These are phyloP conservation scores for Clavariopsis aquatica DNA, from an alignment of 495 filamentous ascomycete genomes.

Conservation along the genomic window DNA sequence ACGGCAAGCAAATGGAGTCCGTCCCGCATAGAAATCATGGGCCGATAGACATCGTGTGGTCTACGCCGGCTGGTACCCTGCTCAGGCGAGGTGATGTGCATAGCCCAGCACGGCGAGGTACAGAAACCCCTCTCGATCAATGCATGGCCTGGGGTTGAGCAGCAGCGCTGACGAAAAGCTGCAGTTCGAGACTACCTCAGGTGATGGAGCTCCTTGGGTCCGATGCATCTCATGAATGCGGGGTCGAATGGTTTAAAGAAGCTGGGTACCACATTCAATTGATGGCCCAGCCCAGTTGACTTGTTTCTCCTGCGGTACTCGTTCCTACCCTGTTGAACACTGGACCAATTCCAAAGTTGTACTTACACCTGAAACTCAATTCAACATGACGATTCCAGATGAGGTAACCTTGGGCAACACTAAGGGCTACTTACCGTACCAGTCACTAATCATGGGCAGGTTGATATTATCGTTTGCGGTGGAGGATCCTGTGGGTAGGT, in stretches of 20 bases:
- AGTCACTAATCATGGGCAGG: conserved; percentile 52
- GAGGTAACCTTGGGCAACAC: conserved; percentile 17
- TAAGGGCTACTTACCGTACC: not conserved
- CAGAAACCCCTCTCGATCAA: conserved; percentile 18
- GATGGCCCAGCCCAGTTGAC: conserved; percentile 17
- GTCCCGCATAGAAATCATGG: not conserved
- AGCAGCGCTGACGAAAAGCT: conserved; percentile 17
- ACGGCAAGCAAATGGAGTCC: conserved; percentile 10
- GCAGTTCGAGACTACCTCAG: conserved; percentile 21
- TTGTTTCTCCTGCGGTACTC: conserved; percentile 24
- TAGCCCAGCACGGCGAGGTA: conserved; percentile 14
- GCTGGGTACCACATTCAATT: conserved; percentile 21
- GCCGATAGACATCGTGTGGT: not conserved
- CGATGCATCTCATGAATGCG: conserved; percentile 19
- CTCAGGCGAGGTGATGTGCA: conserved; percentile 10
- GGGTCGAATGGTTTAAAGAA: conserved; percentile 23
- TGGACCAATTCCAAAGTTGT: conserved; percentile 6
- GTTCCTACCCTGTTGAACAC: not conserved
- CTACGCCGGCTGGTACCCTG: not conserved
- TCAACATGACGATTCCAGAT: conserved; percentile 38
- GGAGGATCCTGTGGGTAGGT: conserved; percentile 51
- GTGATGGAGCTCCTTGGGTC: conserved; percentile 26
- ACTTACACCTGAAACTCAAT: not conserved
- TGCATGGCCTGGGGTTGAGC: conserved; percentile 23
- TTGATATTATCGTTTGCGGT: conserved; percentile 82